These are phyloP conservation scores for Citrus unshiu DNA, from an alignment of 345 rosid genomes.

Conservation along the genomic window DNA sequence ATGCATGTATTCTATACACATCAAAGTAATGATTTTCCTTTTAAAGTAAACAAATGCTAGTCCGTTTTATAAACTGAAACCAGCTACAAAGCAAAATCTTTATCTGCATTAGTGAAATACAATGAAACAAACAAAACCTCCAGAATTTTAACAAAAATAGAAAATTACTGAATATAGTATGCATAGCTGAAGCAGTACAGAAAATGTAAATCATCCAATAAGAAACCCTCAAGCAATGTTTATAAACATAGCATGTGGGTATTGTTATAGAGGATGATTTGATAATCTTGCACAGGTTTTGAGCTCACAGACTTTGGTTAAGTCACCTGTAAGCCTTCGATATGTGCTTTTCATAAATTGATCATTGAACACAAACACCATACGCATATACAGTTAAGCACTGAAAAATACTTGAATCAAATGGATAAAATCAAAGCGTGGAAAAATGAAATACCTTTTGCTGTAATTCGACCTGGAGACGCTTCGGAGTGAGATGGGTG, in stretches of 20 bases:
- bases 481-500: neutral
- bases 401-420: neutral
- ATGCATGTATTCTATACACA: neutral
- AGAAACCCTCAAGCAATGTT: conserved; percentile 22
- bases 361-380: neutral
- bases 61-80: neutral
- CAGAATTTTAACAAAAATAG: too few species aligned
- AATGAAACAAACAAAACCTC: neutral
- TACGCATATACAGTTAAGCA: neutral
- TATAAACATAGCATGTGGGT: conserved; percentile 27
- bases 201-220: conserved; percentile 37
- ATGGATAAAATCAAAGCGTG: neutral
- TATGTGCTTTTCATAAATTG: conserved; percentile 42
- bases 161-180: neutral
- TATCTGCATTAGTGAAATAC: neutral
- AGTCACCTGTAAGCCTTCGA: conserved; percentile 78
- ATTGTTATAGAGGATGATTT: conserved; percentile 21
- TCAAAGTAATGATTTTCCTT: neutral
- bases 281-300: conserved; percentile 69
- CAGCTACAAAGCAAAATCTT: neutral
- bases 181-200: neutral
- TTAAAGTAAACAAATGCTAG: neutral
- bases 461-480: neutral
- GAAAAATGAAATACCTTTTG: conserved; percentile 1
- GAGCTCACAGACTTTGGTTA: conserved; percentile 55